These are phyloP conservation scores for Erythrophleum ivorense DNA, from an alignment of 331 rosid genomes.

Conservation along the genomic window DNA sequence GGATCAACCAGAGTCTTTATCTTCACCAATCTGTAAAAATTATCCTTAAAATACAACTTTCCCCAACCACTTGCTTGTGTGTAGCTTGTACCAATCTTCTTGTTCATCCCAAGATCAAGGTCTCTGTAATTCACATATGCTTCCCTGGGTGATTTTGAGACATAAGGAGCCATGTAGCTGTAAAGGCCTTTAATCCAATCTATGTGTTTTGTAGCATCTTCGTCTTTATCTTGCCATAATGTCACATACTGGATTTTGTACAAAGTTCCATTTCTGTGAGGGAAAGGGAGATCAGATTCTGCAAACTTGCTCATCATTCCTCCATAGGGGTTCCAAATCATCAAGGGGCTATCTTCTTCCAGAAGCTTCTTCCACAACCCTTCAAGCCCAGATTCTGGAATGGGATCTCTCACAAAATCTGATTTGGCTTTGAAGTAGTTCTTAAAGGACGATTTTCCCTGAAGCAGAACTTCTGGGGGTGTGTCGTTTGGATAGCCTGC, in stretches of 20 bases:
- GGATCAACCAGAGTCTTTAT: not conserved
- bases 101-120: slow-evolving; percentile 61
- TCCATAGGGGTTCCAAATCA: slow-evolving; percentile 76
- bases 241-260: not conserved
- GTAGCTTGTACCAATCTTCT: slow-evolving; percentile 16
- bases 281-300: slow-evolving; percentile 11
- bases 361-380: slow-evolving; percentile 59
- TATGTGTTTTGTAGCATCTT: slow-evolving; percentile 35
- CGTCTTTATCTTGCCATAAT: slow-evolving; percentile 38
- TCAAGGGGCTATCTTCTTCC: slow-evolving; percentile 45
- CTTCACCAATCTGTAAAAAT: slow-evolving; percentile 38
- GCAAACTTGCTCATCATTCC: slow-evolving; percentile 75
- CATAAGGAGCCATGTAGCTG: slow-evolving; percentile 52
- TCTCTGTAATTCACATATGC: slow-evolving; percentile 66
- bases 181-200: slow-evolving; percentile 55
- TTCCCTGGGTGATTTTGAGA: slow-evolving; percentile 49
- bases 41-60: slow-evolving; percentile 39
- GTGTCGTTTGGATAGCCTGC: slow-evolving; percentile 43
- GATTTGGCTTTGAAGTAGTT: slow-evolving; percentile 48
- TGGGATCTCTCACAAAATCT: slow-evolving; percentile 49
- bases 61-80: not conserved
- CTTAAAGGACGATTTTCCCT: slow-evolving; percentile 33
- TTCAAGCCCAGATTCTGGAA: slow-evolving; percentile 42
- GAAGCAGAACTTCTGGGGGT: slow-evolving; percentile 43
- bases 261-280: not conserved